Evolutionary conservation across 2,329 filamentous ascomycete species (phyloP), one percentile per base, ranked within the genome.

Genomic region (Arthrocladium fulminans): DNA sequence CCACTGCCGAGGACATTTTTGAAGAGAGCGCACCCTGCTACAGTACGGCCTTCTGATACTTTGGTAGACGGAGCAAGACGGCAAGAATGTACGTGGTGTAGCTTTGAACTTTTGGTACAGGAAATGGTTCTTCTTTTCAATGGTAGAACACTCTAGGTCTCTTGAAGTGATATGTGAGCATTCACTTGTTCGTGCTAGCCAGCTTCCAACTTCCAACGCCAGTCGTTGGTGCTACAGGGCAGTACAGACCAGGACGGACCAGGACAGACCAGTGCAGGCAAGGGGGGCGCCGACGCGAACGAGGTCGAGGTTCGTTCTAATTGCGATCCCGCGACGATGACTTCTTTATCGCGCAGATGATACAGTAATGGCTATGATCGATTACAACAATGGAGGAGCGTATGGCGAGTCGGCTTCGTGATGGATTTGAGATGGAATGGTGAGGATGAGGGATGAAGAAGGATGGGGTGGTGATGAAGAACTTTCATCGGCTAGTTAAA

Each of bases 1-100:
- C 81, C 79, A 95, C 84, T 70, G 86, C 81, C 65, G 87, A 84
- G 67, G 84, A 81, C 81, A 88, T 87, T 67, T 59, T 72, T 66
- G 51, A 25, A 27, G 37, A 19, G 46, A 29, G 7, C 32, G 32
- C 27, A 35, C 23, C 35, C 41, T 34, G 47, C 37, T 48, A 48
- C 45, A 42, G 38, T 24, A 48, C 44, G 44, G 22, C 20, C 22
- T 39, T 30, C 44, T 47, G 32, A 34, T 37, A 39, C 29, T 25
- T 23, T 22, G 39, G 41, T 19, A 30, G 25, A 35, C 32, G 32
- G n/a, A 35, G 32, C 32, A 23, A 27, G 13, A 24, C 22, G 24
- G 23, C 41, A 32, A 30, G 41, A 27, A 44, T 44, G 27, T 30
- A 44, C 24, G 27, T 7, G 24, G 41, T 30, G 19, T 32, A 32